Base-by-base conservation (phyloP, 1,139 yeast genomes). In the Zygoascus meyerae region DNA sequence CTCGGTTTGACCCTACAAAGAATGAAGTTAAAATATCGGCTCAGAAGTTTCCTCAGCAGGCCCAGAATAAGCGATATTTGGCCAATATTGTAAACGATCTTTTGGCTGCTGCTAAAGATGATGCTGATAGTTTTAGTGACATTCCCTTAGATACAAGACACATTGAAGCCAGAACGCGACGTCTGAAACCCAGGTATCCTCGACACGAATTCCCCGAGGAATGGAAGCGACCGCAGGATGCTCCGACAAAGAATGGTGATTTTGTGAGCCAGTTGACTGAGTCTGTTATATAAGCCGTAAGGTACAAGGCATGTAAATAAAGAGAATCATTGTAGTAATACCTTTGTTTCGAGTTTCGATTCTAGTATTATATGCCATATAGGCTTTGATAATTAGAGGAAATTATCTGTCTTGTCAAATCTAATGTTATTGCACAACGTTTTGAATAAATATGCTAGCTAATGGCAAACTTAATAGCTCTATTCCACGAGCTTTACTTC, bases 61-160 rank as follows among this genome's bases (percentile, higher is more conserved):
- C 95, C 1, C 97, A 92, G 67, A 92, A 92, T 67, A 86, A 90
- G 46, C 77, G 84, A 53, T 81, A 75, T 65, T 68, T 86, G 52
- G 81, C 82, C 33, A 83, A 80, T 47, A 74, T 81, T 30, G 71
- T 89, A 55, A 74, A 76, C 53, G 74, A 72, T 49, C 71, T 92
- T 48, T 58, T 90, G 33, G 63, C 63, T 15, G 90, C 81, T 57
- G 72, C 95, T n/a, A 82, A 79, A 60, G 83, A 79, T 51, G 65
- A 74, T 4, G 72, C 74, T 41, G 92, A 85, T 53, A 63, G 67
- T 34, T 85, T 86, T 57, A 71, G 74, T 40, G 95, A 86, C 59
- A 71, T 92, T 36, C 97, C 97, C 30, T 66, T 92, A 43, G 95
- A 89, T 63, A 78, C 75, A 28, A 80, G 95, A 64, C 92, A 84